Percentiles rank a stretch among this genome's conserved stretches.
These are phyloP conservation scores for Brassica nigra DNA, from an alignment of 345 rosid species.

Conservation along the genomic window DNA sequence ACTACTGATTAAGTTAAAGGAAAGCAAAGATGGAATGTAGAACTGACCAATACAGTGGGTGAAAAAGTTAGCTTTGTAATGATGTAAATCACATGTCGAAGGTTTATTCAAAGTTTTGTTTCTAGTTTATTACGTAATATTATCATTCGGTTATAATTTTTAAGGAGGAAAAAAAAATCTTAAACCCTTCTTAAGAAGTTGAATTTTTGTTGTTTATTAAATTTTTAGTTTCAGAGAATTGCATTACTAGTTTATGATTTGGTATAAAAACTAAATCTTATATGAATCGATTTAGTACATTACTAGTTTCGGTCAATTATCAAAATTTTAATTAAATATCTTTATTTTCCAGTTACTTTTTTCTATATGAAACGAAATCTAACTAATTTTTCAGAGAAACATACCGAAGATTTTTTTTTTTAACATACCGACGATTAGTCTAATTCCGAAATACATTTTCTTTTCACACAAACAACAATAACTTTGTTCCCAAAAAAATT, in stretches of 20 bases:
- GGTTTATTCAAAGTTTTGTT: constrained; percentile 21
- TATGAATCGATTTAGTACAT: neutral
- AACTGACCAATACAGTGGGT: constrained; percentile 35
- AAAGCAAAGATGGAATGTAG: neutral
- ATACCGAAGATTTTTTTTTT: neutral
- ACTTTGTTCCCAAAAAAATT: neutral
- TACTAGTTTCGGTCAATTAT: neutral
- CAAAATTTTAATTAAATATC: neutral
- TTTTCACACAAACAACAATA: neutral
- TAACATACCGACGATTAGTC: neutral
- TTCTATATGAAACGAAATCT: neutral
- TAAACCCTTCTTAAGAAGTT: constrained; percentile 1
- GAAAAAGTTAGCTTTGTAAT: constrained; percentile 29
- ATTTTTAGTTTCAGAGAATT: neutral
- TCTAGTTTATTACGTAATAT: constrained; percentile 24
- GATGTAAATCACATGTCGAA: constrained; percentile 40
- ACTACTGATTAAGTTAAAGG: constrained; percentile 27
- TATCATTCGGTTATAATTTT: constrained; percentile 30
- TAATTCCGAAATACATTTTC: neutral
- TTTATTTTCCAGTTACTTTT: neutral
- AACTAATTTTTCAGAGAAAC: neutral
- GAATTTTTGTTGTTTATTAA: neutral
- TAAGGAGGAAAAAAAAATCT: neutral
- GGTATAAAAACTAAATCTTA: neutral
- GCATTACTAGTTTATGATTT: neutral